Evolutionary conservation across 345 rosid species (phyloP), one percentile per base, ranked within the genome.

Genomic region (Rhodomyrtus tomentosa): DNA sequence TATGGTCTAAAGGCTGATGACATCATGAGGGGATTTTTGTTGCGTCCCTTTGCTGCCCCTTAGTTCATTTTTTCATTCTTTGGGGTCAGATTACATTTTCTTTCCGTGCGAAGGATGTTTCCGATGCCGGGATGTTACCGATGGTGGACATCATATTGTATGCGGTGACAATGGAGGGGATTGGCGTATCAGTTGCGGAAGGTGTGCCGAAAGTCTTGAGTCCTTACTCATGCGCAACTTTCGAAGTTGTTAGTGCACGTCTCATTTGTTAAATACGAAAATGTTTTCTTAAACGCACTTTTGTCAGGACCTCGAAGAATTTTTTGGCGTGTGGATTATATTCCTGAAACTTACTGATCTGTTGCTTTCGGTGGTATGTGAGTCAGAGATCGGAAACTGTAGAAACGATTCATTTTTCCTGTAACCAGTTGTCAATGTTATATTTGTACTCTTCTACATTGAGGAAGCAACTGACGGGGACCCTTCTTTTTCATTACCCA

Each of bases 21-120:
- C 76, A 20, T 54, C 49, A 82, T 54, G 36, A 51, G 83, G 83
- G 83, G 83, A 82, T 51, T 82, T 82, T 82, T 82, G 83, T 81
- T 50, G 83, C 55, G 25, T 50, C 83, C 83, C 83, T 55, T 51
- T 82, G 16, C 83, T 82, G 58, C 83, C 83, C 83, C 83, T 82
- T 53, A 82, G 56, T 68, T 51, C 56, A 42, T 53, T 82, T 82
- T 82, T 82, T 82, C 27, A 22, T 54, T 82, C 83, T 82, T 82
- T 82, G 83, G 83, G 83, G 83, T 82, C 83, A 82, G 83, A 82
- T 29, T 10, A 51, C 83, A 51, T 54, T 81, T 29, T 81, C 55
- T 81, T 81, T 50, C 55, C 6, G 5, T 38, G 40, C 9, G 55
- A 42, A 81, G 56, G 42, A 50, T 6, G 36, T 50, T 81, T 49